phyloP scores from a whole-genome alignment of 2,329 filamentous ascomycete species.

The Metarhizium album region DNA sequence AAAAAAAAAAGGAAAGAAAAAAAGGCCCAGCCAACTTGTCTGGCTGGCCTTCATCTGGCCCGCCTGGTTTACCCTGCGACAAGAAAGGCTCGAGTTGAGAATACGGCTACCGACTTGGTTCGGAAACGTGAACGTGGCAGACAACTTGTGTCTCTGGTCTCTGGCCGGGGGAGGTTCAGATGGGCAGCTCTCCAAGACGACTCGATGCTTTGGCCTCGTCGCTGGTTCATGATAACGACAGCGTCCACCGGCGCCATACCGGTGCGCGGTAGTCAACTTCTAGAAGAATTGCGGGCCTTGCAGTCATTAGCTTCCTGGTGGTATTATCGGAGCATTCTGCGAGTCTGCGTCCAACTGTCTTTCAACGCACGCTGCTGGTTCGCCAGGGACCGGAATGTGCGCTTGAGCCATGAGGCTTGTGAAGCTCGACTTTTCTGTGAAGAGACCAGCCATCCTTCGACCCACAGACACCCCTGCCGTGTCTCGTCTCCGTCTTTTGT shows the following conservation, averaged over 20 bases:
- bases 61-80: too few species aligned
- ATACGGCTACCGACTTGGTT: too few species aligned
- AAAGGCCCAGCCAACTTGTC: too few species aligned
- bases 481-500: slow-evolving; percentile 5
- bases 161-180: background rate
- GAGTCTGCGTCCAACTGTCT: slow-evolving; percentile 20
- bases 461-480: slow-evolving; percentile 1
- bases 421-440: background rate
- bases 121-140: background rate
- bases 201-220: too few species aligned
- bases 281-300: slow-evolving; percentile 21
- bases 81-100: too few species aligned
- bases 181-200: too few species aligned
- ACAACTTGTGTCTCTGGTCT: background rate
- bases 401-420: slow-evolving; percentile 8
- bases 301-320: slow-evolving; percentile 11
- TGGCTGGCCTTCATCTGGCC: too few species aligned
- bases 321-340: slow-evolving; percentile 22
- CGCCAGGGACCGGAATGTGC: slow-evolving; percentile 10
- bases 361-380: slow-evolving; percentile 5
- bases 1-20: too few species aligned
- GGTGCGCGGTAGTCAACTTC: slow-evolving; percentile 16
- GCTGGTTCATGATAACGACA: background rate
- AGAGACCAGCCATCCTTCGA: background rate
- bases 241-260: slow-evolving; percentile 7